A percentile compares a stretch with the other conserved stretches of the same genome.
Conservation (phyloP, 306 rosid genomes). For the Vigna radiata region DNA sequence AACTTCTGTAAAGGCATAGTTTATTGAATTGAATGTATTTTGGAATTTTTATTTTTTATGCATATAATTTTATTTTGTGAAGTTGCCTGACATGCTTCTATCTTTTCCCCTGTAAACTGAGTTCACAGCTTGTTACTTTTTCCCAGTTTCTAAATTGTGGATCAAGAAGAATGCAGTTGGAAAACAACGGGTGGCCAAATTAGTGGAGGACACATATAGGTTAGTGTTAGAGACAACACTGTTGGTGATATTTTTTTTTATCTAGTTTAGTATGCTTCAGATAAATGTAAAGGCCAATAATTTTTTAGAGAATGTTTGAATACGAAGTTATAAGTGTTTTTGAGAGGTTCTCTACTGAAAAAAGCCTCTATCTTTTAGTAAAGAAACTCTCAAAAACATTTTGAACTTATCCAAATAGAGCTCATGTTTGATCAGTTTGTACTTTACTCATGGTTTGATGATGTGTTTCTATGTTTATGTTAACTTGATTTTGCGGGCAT, state of each 20-base stretch:
- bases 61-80: constrained; percentile 34
- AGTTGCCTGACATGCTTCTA: constrained; percentile 16
- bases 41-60: constrained; percentile 9
- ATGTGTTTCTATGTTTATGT: constrained; percentile 8
- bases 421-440: neutral
- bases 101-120: constrained; percentile 16
- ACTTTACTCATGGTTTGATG: constrained; percentile 23
- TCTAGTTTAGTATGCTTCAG: constrained; percentile 31
- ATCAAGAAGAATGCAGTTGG: constrained; percentile 79
- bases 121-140: constrained; percentile 29
- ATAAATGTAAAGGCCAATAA: neutral
- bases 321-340: neutral
- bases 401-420: neutral
- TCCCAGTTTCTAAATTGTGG: constrained; percentile 74
- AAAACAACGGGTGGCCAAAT: constrained; percentile 86
- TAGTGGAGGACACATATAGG: constrained; percentile 95
- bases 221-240: constrained; percentile 51
- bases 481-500: constrained; percentile 8
- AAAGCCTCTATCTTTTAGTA: neutral
- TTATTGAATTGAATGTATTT: constrained; percentile 30
- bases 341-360: neutral
- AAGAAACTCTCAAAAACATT: too few species aligned
- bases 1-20: constrained; percentile 2
- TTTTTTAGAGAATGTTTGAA: neutral
- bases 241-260: constrained; percentile 21